Evolutionary conservation across 352 stramenopile genomes (phyloP).

Genomic region (Phytophthora megakarya): DNA sequence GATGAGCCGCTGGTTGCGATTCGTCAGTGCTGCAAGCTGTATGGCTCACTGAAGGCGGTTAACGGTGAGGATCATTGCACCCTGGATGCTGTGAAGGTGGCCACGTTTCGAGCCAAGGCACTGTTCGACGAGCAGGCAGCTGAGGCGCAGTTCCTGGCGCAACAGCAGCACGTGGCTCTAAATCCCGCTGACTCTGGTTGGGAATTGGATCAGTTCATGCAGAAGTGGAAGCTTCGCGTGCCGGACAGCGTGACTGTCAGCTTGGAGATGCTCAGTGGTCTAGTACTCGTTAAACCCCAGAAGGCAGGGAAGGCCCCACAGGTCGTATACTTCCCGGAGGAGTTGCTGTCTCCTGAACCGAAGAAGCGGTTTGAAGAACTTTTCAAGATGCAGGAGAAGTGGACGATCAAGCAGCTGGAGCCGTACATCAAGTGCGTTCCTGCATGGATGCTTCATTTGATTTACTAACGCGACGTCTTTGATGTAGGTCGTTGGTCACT

Average conservation of each 20-base stretch:
- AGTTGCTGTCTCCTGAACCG: slow-evolving; percentile 66
- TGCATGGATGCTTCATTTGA: background rate
- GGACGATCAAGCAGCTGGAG: slow-evolving; percentile 79
- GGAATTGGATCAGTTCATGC: slow-evolving; percentile 69
- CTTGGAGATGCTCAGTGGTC: slow-evolving; percentile 66
- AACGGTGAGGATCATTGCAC: slow-evolving; percentile 42
- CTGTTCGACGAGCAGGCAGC: slow-evolving; percentile 71
- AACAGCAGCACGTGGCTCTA: slow-evolving; percentile 34
- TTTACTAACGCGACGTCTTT: slow-evolving; percentile 15
- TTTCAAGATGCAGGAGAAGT: slow-evolving; percentile 84
- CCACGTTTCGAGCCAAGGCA: slow-evolving; percentile 70
- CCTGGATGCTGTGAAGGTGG: slow-evolving; percentile 67
- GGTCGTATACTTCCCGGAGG: slow-evolving; percentile 72
- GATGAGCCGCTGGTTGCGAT: slow-evolving; percentile 60
- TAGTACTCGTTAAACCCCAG: slow-evolving; percentile 58
- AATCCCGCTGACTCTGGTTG: slow-evolving; percentile 46
- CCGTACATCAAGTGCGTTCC: slow-evolving; percentile 77
- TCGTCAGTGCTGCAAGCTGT: slow-evolving; percentile 74
- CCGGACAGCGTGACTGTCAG: slow-evolving; percentile 64
- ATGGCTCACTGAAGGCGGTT: slow-evolving; percentile 41
- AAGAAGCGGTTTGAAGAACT: slow-evolving; percentile 81
- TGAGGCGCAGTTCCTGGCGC: slow-evolving; percentile 43
- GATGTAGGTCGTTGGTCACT: slow-evolving; percentile 60
- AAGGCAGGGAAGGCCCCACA: slow-evolving; percentile 44
- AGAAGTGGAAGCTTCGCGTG: slow-evolving; percentile 83